These are phyloP conservation scores for Leccinum subgranulosum DNA, from an alignment of 768 basidiomycete genomes.

Conservation along the genomic window DNA sequence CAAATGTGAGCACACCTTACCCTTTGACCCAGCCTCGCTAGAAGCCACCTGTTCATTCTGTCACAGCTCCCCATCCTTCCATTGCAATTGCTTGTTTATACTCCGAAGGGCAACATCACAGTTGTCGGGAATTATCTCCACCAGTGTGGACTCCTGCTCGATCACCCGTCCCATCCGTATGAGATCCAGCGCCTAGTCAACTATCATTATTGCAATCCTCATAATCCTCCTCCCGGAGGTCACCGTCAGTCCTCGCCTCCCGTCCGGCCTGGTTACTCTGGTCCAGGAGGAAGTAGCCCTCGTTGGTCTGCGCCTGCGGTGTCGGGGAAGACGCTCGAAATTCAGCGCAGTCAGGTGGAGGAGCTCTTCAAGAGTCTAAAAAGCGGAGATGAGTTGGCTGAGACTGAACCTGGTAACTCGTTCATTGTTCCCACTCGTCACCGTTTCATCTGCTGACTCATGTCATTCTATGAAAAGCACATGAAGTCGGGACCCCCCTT, in stretches of 20 bases:
- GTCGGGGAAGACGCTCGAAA: slow-evolving; percentile 77
- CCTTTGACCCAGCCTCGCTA: slow-evolving; percentile 13
- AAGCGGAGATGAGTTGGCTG: slow-evolving; percentile 80
- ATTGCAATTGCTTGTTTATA: slow-evolving; percentile 85
- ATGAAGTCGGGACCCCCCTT: slow-evolving; percentile 76
- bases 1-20: slow-evolving; percentile 48
- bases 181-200: slow-evolving; percentile 56
- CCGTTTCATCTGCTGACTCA: slow-evolving; percentile 12
- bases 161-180: slow-evolving; percentile 73
- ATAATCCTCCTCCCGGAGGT: slow-evolving; percentile 75
- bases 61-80: slow-evolving; percentile 75
- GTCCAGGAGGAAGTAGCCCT: slow-evolving; percentile 35
- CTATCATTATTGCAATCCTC: slow-evolving; percentile 84
- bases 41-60: slow-evolving; percentile 16
- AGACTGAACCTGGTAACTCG: slow-evolving; percentile 80
- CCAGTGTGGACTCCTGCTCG: slow-evolving; percentile 64
- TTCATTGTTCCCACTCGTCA: slow-evolving; percentile 14
- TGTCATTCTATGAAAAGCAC: slow-evolving; percentile 37
- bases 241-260: slow-evolving; percentile 42
- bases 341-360: slow-evolving; percentile 91
- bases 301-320: slow-evolving; percentile 59
- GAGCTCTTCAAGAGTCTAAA: slow-evolving; percentile 88
- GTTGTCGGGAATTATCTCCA: slow-evolving; percentile 78
- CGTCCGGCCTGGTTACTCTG: slow-evolving; percentile 40
- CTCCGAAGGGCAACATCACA: slow-evolving; percentile 88